These are phyloP conservation scores for Tetraselmis chui DNA, from an alignment of 139 green algal genomes.

Conservation along the genomic window DNA sequence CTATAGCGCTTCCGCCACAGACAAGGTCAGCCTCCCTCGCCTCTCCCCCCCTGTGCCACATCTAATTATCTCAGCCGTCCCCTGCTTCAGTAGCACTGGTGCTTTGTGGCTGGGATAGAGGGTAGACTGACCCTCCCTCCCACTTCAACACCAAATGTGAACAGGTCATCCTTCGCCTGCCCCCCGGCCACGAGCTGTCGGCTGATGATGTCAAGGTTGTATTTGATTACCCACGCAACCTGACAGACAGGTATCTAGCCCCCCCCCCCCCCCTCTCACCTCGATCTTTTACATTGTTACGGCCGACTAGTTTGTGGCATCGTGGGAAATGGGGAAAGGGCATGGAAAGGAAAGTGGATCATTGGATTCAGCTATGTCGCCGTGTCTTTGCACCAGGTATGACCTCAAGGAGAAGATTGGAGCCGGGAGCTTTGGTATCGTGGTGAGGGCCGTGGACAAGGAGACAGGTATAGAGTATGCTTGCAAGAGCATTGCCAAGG, in stretches of 20 bases:
- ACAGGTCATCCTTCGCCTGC: neutral
- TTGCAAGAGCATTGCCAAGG: conserved; percentile 82
- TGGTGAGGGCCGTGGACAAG: conserved; percentile 62
- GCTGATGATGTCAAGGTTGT: neutral
- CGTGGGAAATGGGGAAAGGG: too few relatives aligned
- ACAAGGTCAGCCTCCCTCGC: too few relatives aligned
- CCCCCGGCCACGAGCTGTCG: neutral
- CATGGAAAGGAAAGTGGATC: too few relatives aligned
- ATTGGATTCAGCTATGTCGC: too few relatives aligned
- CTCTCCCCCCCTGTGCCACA: too few relatives aligned
- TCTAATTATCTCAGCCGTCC: neutral
- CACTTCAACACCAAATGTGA: too few relatives aligned
- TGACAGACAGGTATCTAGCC: neutral
- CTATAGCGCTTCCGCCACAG: neutral
- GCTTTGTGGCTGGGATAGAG: too few relatives aligned
- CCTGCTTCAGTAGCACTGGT: neutral
- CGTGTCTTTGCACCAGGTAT: conserved; percentile 35
- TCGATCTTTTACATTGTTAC: too few relatives aligned
- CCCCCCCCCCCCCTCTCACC: too few relatives aligned
- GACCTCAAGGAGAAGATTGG: conserved; percentile 69
- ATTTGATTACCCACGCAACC: neutral
- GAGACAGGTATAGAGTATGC: conserved; percentile 45
- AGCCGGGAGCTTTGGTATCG: conserved; percentile 81
- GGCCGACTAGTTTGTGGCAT: too few relatives aligned
- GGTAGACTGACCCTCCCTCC: too few relatives aligned